phyloP scores from a whole-genome alignment of 345 rosid genomes.

The Laguncularia racemosa region DNA sequence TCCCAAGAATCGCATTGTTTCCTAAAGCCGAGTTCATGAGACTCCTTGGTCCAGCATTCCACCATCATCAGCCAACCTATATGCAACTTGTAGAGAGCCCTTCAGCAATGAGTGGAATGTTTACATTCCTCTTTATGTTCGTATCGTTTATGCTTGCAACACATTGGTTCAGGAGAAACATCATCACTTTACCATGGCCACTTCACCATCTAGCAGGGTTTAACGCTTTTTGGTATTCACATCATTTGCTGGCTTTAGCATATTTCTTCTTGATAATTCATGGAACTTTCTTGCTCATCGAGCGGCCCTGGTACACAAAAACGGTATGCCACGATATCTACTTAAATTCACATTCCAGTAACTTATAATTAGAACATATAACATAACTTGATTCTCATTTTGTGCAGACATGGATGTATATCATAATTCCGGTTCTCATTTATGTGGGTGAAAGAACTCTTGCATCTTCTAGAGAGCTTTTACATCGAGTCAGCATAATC shows the following conservation, averaged over 20 bases:
- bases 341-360: not conserved
- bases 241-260: slow-evolving; percentile 66
- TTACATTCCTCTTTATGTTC: slow-evolving; percentile 53
- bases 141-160: slow-evolving; percentile 66
- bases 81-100: slow-evolving; percentile 27
- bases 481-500: slow-evolving; percentile 46
- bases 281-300: slow-evolving; percentile 59
- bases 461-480: slow-evolving; percentile 34
- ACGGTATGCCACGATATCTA: slow-evolving; percentile 38
- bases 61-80: slow-evolving; percentile 53
- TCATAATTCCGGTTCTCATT: slow-evolving; percentile 40
- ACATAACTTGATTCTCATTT: not conserved
- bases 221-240: slow-evolving; percentile 92
- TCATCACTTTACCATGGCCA: slow-evolving; percentile 53
- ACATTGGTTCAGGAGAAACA: slow-evolving; percentile 57
- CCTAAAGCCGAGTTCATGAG: slow-evolving; percentile 32
- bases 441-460: slow-evolving; percentile 60
- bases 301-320: slow-evolving; percentile 64
- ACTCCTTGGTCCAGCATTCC: slow-evolving; percentile 30
- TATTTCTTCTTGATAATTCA: slow-evolving; percentile 61
- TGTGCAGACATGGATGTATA: slow-evolving; percentile 90
- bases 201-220: slow-evolving; percentile 70
- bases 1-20: slow-evolving; percentile 37
- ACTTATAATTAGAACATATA: not conserved
- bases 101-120: slow-evolving; percentile 55